These are phyloP conservation scores for Wickerhamomyces hampshirensis DNA, from an alignment of 805 yeast species.

Conservation along the genomic window DNA sequence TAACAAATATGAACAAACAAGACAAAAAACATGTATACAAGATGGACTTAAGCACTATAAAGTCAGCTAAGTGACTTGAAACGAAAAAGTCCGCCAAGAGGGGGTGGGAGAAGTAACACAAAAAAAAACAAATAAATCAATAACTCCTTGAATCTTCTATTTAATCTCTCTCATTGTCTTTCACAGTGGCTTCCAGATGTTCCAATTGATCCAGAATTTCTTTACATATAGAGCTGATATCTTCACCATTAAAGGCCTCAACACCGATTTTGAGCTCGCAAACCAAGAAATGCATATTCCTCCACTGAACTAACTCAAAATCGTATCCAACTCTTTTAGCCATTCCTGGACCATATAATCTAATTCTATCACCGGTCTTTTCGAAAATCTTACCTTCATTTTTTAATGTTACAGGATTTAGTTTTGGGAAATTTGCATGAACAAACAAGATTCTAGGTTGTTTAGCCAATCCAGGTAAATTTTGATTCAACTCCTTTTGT, in stretches of 20 bases:
- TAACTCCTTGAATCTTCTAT: not conserved
- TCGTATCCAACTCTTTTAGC: slow-evolving; percentile 47
- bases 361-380: slow-evolving; percentile 41
- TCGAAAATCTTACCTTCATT: slow-evolving; percentile 36
- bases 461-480: slow-evolving; percentile 11
- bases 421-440: slow-evolving; percentile 64
- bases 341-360: slow-evolving; percentile 58
- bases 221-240: slow-evolving; percentile 39
- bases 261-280: slow-evolving; percentile 47
- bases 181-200: slow-evolving; percentile 34
- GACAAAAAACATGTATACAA: no score
- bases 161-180: slow-evolving; percentile 31
- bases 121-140: not conserved
- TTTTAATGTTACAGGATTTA: slow-evolving; percentile 55
- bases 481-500: slow-evolving; percentile 13
- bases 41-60: no score
- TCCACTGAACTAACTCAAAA: slow-evolving; percentile 57
- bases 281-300: slow-evolving; percentile 47
- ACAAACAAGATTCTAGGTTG: slow-evolving; percentile 43
- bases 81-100: no score
- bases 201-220: slow-evolving; percentile 45
- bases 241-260: slow-evolving; percentile 38
- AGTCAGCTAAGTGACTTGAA: no score
- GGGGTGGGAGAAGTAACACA: not conserved
- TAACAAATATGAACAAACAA: no score